These are phyloP conservation scores for Daldinia grandis DNA, from an alignment of 495 filamentous ascomycete species.

Conservation along the genomic window DNA sequence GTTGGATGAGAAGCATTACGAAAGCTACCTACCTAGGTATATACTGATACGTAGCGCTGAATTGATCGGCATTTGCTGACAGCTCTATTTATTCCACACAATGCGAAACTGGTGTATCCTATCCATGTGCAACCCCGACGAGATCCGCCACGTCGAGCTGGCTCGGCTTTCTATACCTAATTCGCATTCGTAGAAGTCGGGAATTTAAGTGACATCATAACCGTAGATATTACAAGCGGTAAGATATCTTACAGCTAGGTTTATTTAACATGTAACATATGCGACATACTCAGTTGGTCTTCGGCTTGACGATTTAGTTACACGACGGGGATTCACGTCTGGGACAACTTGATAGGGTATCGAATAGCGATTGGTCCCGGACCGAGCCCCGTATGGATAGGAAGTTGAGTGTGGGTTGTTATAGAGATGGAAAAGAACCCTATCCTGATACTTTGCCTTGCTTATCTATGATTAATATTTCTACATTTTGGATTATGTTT, in stretches of 20 bases:
- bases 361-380: neutral
- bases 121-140: neutral
- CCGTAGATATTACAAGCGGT: neutral
- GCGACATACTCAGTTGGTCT: neutral
- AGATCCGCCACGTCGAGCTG: neutral
- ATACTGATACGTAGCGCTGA: slow-evolving; percentile 13
- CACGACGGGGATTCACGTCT: neutral
- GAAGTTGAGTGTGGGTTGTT: neutral
- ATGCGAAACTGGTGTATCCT: slow-evolving; percentile 9
- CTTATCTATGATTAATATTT: neutral
- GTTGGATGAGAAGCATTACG: slow-evolving; percentile 23
- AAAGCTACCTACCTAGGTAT: slow-evolving; percentile 1
- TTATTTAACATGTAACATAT: neutral
- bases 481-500: neutral
- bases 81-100: neutral
- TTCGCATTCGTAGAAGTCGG: neutral
- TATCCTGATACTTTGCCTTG: neutral
- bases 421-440: neutral
- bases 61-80: neutral
- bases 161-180: neutral
- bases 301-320: neutral
- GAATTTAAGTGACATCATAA: neutral
- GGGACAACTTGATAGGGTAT: neutral
- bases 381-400: neutral
- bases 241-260: too few species aligned